Conservation (phyloP, 257 asterid genomes). For the Cruciata laevipes region DNA sequence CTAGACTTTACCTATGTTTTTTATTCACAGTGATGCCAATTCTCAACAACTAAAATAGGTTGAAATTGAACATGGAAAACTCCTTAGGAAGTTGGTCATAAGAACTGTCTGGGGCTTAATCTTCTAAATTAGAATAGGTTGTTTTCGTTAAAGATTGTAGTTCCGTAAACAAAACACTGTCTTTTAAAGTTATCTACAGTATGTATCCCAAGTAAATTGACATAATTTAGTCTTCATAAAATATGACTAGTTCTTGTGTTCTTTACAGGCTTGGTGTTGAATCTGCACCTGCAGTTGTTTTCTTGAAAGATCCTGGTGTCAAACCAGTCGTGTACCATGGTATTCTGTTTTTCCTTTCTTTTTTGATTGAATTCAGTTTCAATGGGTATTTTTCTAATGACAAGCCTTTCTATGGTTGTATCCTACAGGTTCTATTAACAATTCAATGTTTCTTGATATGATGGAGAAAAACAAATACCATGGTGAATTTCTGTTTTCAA, state of each 20-base stretch:
- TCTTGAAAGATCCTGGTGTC: constrained; percentile 87
- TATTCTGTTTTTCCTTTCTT: constrained; percentile 19
- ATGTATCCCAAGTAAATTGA: background rate
- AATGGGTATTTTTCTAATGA: constrained; percentile 12
- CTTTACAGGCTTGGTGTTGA: constrained; percentile 75
- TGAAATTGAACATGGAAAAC: background rate
- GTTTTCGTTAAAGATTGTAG: background rate
- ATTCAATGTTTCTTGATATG: constrained; percentile 64
- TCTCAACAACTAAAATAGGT: background rate
- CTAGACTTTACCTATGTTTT: background rate
- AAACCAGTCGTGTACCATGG: constrained; percentile 82
- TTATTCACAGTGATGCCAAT: background rate
- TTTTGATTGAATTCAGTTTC: background rate
- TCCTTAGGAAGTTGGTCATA: background rate
- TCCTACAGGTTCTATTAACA: constrained; percentile 69
- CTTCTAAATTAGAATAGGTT: background rate
- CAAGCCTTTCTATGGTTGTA: constrained; percentile 28
- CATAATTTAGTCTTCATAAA: background rate
- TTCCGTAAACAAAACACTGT: background rate
- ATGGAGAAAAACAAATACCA: constrained; percentile 84
- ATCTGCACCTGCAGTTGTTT: constrained; percentile 87
- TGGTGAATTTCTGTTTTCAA: constrained; percentile 34
- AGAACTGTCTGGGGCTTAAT: background rate
- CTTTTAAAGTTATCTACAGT: background rate
- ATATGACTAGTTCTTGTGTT: constrained; percentile 14